phyloP scores from a whole-genome alignment of 768 basidiomycete species.

The Suillus subalutaceus region DNA sequence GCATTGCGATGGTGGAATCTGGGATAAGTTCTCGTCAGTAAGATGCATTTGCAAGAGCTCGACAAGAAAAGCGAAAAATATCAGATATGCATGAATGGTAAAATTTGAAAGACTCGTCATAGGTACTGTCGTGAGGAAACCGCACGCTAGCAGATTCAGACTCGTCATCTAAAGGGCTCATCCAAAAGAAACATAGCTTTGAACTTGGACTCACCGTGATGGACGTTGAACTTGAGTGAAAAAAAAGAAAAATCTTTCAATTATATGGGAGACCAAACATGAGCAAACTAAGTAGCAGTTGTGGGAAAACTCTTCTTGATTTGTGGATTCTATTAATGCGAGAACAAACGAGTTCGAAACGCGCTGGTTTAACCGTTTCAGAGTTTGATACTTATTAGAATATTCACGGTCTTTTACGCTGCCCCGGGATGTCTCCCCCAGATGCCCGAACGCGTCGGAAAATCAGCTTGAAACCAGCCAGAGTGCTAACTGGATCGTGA shows the following conservation, averaged over 20 bases:
- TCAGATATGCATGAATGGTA: constrained; percentile 98
- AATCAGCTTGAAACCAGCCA: constrained; percentile 61
- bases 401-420: constrained; percentile 11
- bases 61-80: constrained; percentile 8
- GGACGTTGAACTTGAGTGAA: constrained; percentile 11
- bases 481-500: constrained; percentile 57
- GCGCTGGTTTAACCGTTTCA: neutral
- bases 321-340: constrained; percentile 11
- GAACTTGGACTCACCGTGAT: constrained; percentile 24
- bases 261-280: constrained; percentile 9
- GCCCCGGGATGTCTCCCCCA: constrained; percentile 54
- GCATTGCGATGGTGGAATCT: constrained; percentile 36
- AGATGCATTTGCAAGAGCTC: neutral
- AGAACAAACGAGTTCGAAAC: neutral
- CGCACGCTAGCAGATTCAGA: constrained; percentile 65
- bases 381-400: neutral
- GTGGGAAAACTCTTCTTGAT: constrained; percentile 27
- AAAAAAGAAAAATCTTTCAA: constrained; percentile 22
- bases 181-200: constrained; percentile 31
- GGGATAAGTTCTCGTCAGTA: constrained; percentile 17
- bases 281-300: neutral
- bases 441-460: constrained; percentile 69
- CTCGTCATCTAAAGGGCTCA: constrained; percentile 75
- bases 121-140: constrained; percentile 57
- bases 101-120: constrained; percentile 66